These are phyloP conservation scores for Cenchrus americanus DNA, from an alignment of 176 grass and related monocot species.

Conservation along the genomic window DNA sequence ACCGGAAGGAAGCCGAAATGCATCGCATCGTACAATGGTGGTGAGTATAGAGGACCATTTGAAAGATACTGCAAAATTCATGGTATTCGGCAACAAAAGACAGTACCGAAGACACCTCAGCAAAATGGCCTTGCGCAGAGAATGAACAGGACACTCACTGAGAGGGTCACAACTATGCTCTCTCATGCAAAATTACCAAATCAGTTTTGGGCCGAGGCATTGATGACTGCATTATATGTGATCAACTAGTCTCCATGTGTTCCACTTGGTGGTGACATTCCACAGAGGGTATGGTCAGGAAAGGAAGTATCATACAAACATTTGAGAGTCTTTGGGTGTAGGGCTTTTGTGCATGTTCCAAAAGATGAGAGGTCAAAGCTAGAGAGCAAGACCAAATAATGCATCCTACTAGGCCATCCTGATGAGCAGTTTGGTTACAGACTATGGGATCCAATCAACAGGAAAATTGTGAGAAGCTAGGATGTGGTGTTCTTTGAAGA, in stretches of 20 bases:
- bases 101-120: not conserved
- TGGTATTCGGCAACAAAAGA: not conserved
- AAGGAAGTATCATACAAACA: not conserved
- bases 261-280: not conserved
- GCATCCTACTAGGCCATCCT: not conserved
- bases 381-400: not conserved
- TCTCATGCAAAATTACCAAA: not conserved
- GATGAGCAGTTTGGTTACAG: not conserved
- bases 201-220: not conserved
- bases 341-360: slow-evolving; percentile 10
- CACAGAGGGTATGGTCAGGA: not conserved
- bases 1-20: not conserved
- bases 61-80: not conserved
- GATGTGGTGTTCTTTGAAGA: slow-evolving; percentile 9
- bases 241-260: not conserved
- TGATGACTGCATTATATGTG: not conserved
- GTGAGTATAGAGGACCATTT: not conserved
- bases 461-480: not conserved
- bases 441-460: slow-evolving; percentile 10
- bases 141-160: not conserved
- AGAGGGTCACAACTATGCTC: not conserved
- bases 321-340: slow-evolving; percentile 10
- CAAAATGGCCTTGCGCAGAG: not conserved
- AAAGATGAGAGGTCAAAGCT: slow-evolving; percentile 20
- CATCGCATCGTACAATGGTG: not conserved